phyloP scores from a whole-genome alignment of 1,284 basidiomycete genomes.

The Apiotrichum brassicae region DNA sequence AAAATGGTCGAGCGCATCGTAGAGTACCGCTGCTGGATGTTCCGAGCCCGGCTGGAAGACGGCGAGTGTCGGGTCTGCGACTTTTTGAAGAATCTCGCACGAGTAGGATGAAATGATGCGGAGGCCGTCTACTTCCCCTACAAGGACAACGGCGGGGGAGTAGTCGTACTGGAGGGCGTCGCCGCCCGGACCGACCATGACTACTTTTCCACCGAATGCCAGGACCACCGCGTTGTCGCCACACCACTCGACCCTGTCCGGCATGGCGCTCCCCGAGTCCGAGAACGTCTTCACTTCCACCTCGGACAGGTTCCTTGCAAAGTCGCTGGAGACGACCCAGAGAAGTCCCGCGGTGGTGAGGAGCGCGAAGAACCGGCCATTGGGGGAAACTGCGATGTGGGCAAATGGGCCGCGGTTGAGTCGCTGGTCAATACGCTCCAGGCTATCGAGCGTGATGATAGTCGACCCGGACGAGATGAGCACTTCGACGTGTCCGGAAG shows the following conservation, averaged over 20 bases:
- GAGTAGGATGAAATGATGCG: slow-evolving; percentile 70
- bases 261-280: slow-evolving; percentile 27
- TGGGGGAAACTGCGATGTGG: slow-evolving; percentile 80
- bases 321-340: slow-evolving; percentile 90
- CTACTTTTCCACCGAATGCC: slow-evolving; percentile 66
- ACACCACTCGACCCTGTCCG: slow-evolving; percentile 80
- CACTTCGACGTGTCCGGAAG: slow-evolving; percentile 79
- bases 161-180: slow-evolving; percentile 83
- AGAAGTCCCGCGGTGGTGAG: slow-evolving; percentile 66
- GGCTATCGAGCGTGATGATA: slow-evolving; percentile 70
- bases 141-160: slow-evolving; percentile 64
- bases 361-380: slow-evolving; percentile 85
- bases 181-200: slow-evolving; percentile 86
- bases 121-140: slow-evolving; percentile 82
- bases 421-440: slow-evolving; percentile 78
- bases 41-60: slow-evolving; percentile 89
- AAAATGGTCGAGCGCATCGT: slow-evolving; percentile 88
- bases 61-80: slow-evolving; percentile 67
- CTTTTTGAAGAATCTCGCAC: slow-evolving; percentile 89
- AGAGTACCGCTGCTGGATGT: slow-evolving; percentile 82
- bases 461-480: slow-evolving; percentile 70
- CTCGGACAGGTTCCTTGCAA: slow-evolving; percentile 80
- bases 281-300: slow-evolving; percentile 55
- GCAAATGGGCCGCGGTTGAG: slow-evolving; percentile 81
- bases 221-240: slow-evolving; percentile 91